Evolutionary conservation across 345 rosid species (phyloP), one percentile per base, ranked within the genome.

Genomic region (Eucalyptus pauciflora): DNA sequence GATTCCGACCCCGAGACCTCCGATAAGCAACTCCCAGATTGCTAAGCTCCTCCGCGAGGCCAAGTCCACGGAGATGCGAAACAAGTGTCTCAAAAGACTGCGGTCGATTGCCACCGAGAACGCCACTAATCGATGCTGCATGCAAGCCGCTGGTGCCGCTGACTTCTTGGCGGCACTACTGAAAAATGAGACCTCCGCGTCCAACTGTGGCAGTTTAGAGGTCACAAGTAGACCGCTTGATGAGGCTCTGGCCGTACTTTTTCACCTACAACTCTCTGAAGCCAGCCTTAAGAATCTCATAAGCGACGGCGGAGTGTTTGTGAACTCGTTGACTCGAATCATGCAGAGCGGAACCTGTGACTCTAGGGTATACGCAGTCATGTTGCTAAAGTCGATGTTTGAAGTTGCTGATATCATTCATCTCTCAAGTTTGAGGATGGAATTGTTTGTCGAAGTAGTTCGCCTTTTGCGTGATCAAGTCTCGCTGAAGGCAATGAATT

Each of bases 1-100:
- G 87, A 94, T 97, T 87, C 99, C 98, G 1, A 96, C 99, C 15
- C 99, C 99, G 5, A 96, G 95, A 90, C 96, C 95, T 17, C 94
- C 96, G 4, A 89, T 95, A 87, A 93, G 86, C 92, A 94, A 90
- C 91, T 81, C 94, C 5, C 96, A 96, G 88, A 93, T 96, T 14
- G 87, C 91, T 46, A 96, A 95, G 92, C 94, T 97, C 91, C 87
- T 96, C 62, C 76, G 29, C 27, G 94, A 91, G 37, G 95, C 93
- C 50, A 89, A 94, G 64, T 93, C 97, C 0, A 94, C 93, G 7
- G 92, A 90, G 64, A 90, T 89, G 56, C 91, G 91, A 91, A 81
- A 91, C 27, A 93, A 92, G 37, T 96, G 96, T 90, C 93, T 97
- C 31, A 90, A 81, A 88, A 89, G 89, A 87, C 93, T 97, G 2